Evolutionary conservation across 345 rosid genomes (phyloP).

Genomic region (Physaria fendleri): DNA sequence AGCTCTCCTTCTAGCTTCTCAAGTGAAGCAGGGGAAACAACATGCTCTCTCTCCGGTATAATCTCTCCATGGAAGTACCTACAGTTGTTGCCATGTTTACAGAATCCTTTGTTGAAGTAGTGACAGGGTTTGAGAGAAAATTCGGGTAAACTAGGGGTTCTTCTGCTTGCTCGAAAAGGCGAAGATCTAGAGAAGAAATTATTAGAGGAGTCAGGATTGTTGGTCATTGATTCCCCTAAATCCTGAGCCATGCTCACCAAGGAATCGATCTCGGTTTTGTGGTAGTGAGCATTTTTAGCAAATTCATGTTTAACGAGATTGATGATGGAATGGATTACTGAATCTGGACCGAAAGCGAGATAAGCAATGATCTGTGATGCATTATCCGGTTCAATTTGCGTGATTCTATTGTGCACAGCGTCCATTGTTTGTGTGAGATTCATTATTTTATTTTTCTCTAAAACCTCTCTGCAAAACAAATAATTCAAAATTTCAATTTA

Average conservation of each 20-base stretch:
- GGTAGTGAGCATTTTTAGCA: constrained; percentile 10
- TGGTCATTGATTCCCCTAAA: constrained; percentile 17
- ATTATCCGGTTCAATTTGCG: constrained; percentile 70
- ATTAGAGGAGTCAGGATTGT: constrained; percentile 39
- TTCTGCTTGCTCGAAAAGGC: constrained; percentile 47
- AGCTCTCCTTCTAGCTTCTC: constrained; percentile 84
- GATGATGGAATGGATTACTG: constrained; percentile 49
- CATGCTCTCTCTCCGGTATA: constrained; percentile 42
- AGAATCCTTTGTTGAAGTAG: constrained; percentile 75
- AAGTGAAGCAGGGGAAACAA: constrained; percentile 53
- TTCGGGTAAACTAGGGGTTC: constrained; percentile 79
- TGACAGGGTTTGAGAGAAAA: constrained; percentile 83
- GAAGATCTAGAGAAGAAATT: constrained; percentile 36
- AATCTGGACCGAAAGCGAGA: constrained; percentile 74
- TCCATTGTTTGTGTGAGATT: constrained; percentile 75
- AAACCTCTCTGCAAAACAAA: background rate
- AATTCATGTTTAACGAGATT: constrained; percentile 55
- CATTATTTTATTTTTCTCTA: constrained; percentile 36
- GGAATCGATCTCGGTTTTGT: constrained; percentile 30
- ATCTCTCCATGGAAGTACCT: constrained; percentile 61
- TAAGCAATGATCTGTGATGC: constrained; percentile 77
- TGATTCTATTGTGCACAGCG: constrained; percentile 67
- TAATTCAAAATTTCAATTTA: background rate
- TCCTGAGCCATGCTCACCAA: constrained; percentile 32
- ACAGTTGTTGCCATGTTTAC: constrained; percentile 84